Evolutionary conservation across 192 early-diverging fungal genomes (phyloP).

Genomic region (Coemansia erecta): DNA sequence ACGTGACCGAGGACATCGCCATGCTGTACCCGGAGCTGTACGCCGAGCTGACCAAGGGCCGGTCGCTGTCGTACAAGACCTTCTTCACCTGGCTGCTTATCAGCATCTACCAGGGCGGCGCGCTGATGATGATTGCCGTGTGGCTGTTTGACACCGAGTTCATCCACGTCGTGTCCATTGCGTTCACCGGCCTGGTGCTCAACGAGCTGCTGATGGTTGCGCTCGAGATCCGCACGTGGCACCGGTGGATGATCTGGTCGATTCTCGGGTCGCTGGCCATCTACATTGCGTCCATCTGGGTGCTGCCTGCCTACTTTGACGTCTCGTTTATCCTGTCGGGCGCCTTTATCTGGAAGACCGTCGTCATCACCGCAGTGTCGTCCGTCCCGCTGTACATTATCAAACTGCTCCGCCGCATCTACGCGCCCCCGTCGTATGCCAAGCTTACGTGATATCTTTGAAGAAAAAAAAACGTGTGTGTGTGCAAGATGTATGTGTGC

Average conservation of each 20-base stretch:
- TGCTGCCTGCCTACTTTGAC: conserved; percentile 91
- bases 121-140: conserved; percentile 92
- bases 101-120: conserved; percentile 94
- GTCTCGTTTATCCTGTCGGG: conserved; percentile 79
- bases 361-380: conserved; percentile 83
- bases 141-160: conserved; percentile 95
- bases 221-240: conserved; percentile 92
- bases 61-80: conserved; percentile 86
- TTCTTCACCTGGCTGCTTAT: conserved; percentile 95
- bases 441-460: conserved; percentile 62
- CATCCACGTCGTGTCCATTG: conserved; percentile 91
- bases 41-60: conserved; percentile 90
- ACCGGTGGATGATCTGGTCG: conserved; percentile 82
- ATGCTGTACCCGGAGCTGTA: conserved; percentile 92
- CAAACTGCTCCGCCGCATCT: conserved; percentile 72
- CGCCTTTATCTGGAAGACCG: conserved; percentile 87
- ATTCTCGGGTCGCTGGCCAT: conserved; percentile 77
- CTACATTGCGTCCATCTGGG: conserved; percentile 86
- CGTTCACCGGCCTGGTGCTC: conserved; percentile 89
- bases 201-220: conserved; percentile 98
- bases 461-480: background rate
- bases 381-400: conserved; percentile 84
- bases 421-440: conserved; percentile 86
- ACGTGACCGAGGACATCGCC: conserved; percentile 86
- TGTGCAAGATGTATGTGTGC: too few relatives aligned